Conservation (phyloP, 192 early-diverging fungal genomes). For the Chytriomyces sp. region DNA sequence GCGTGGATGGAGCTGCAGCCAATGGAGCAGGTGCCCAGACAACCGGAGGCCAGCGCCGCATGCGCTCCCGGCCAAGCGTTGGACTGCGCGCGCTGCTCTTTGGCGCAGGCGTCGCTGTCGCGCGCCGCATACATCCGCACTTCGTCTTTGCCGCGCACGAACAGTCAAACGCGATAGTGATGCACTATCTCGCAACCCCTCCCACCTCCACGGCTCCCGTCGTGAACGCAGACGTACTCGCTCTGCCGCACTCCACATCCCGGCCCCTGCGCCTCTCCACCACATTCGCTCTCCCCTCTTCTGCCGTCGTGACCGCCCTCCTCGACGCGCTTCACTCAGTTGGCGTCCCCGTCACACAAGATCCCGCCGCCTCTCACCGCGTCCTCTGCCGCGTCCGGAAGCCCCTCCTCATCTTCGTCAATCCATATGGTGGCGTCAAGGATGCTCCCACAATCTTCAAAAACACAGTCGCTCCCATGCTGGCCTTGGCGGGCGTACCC, state of each 20-base stretch:
- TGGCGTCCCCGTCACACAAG: too few relatives aligned
- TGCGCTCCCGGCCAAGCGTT: too few relatives aligned
- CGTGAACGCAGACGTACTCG: not conserved
- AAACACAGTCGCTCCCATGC: constrained; percentile 57
- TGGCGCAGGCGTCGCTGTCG: too few relatives aligned
- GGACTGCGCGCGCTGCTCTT: too few relatives aligned
- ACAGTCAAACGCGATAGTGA: not conserved
- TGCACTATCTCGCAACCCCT: not conserved
- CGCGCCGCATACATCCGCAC: too few relatives aligned
- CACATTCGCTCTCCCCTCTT: not conserved
- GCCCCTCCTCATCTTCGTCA: constrained; percentile 60
- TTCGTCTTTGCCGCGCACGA: too few relatives aligned
- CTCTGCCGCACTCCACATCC: not conserved
- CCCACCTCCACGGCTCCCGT: not conserved
- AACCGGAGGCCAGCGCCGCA: too few relatives aligned
- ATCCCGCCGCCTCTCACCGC: too few relatives aligned
- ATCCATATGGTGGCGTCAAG: constrained; percentile 76
- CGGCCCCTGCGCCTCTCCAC: not conserved
- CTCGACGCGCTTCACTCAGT: not conserved
- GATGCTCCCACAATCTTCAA: constrained; percentile 62
- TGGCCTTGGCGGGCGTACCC: constrained; percentile 61
- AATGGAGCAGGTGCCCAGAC: too few relatives aligned
- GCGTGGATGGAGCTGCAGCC: too few relatives aligned
- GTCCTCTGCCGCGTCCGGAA: not conserved
- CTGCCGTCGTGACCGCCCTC: not conserved